Evolutionary conservation across 352 stramenopile genomes (phyloP).

Genomic region (Globisporangium irregulare): DNA sequence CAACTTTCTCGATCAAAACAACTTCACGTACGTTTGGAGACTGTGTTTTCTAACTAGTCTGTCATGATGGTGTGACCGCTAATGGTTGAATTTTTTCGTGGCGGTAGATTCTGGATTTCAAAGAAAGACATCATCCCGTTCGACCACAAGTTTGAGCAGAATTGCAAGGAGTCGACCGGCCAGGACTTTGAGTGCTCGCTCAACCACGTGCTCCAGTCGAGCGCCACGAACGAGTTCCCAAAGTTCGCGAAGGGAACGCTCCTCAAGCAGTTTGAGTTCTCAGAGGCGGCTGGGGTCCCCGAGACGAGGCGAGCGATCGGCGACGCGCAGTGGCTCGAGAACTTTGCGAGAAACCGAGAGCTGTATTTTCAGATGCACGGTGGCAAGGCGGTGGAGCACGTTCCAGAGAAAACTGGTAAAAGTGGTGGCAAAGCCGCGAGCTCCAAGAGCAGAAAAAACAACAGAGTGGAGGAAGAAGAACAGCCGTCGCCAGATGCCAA

Average conservation of each 20-base stretch:
- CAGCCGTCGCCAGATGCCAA: neutral
- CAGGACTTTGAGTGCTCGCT: constrained; percentile 43
- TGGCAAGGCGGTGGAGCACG: constrained; percentile 17
- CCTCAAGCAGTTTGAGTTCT: constrained; percentile 27
- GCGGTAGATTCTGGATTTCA: constrained; percentile 46
- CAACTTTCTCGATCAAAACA: constrained; percentile 52
- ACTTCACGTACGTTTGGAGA: constrained; percentile 23
- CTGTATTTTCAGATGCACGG: constrained; percentile 31
- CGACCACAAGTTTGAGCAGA: constrained; percentile 34
- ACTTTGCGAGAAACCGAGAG: constrained; percentile 34
- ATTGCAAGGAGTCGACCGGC: constrained; percentile 28
- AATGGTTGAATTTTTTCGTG: neutral
- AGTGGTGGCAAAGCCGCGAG: constrained; percentile 1
- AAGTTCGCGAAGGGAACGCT: constrained; percentile 43
- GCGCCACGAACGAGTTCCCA: constrained; percentile 37
- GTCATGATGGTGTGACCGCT: neutral
- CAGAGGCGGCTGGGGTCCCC: constrained; percentile 26
- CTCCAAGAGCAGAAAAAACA: neutral
- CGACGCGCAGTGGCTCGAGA: constrained; percentile 31
- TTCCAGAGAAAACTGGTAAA: neutral
- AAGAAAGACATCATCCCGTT: constrained; percentile 37
- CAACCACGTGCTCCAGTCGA: constrained; percentile 34
- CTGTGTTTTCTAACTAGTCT: neutral
- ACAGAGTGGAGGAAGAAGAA: neutral
- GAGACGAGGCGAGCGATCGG: constrained; percentile 21